Base-by-base conservation (phyloP, 495 filamentous ascomycete species). In the Xeromyces bisporus region DNA sequence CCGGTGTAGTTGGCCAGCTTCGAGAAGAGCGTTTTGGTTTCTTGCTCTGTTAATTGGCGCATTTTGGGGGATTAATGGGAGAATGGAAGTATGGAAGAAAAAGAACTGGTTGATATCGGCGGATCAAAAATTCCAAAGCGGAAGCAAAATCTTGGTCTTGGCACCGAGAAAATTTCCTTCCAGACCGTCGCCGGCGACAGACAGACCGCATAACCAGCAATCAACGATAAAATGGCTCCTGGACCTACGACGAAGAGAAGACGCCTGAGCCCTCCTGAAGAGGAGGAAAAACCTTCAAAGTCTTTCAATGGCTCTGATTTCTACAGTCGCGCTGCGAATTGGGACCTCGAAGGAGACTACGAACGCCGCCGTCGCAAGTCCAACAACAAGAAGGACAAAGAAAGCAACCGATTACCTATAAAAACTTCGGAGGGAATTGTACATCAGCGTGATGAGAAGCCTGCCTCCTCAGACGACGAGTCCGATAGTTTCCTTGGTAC, bases 281-380 rank as follows among this genome's bases (percentile, higher is more conserved):
- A 53, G 5, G 53, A 50, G 29, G 47, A 56, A 3, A 47, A 51
- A 10, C 44, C 50, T 1, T 55, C 58, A 9, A 36, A 42, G 35
- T 43, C 47, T 15, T 44, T 58, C 17, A 28, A 36, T 26, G 41
- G 17, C 11, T 14, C 28, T 14, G 55, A 60, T 17, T 62, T 62
- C 28, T 48, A 52, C 41, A 42, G 34, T 35, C 50, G 50, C 31
- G 65, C 58, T 32, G 52, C 61, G 23, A 56, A 66, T 47, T 94
- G 89, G 89, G 69, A 92, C 48, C 64, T 92, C 28, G 89, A 97
- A 54, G 77, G 94, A 41, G 72, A 77, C 43, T 97, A 96, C 62
- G 86, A 93, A 54, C 66, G 67, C 24, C 71, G 68, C 39, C 75
- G 78, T 15, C 66, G 83, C 38, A 85, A 89, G 44, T 49, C 65